Base-by-base conservation (phyloP, 1,284 basidiomycete species). In the Austroboletus novae-zelandiae region DNA sequence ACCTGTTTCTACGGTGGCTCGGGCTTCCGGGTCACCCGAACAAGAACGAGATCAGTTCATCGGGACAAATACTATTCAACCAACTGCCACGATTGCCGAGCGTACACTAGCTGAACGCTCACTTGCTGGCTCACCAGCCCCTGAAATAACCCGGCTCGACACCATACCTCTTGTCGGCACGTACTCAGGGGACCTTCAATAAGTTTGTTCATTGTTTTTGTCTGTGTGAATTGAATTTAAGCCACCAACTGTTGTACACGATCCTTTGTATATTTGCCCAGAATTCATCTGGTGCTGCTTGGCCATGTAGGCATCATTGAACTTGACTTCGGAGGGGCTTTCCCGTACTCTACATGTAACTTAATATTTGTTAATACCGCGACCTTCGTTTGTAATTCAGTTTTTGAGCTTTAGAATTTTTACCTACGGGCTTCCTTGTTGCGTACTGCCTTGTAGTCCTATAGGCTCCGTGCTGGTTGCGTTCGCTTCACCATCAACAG, bases 51-150 rank as follows among this genome's bases (percentile, higher is more conserved):
- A 74, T 17, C 65, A 64, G 2, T 52, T 57, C 20, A 47, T 60
- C 11, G 56, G 70, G 32, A 74, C 75, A 14, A 72, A 72, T 41
- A 77, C 75, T 10, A 60, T 75, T 17, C 63, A 72, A 5, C 75
- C 74, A n/a, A 74, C 74, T 34, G 75, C 75, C 20, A 80, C 79
- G 14, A 71, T 83, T 41, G 69, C 74, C 17, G 80, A 81, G 61
- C 64, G 64, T 27, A 80, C 78, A 13, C 64, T 81, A 29, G 69
- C 73, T 29, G 80, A 82, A 63, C 76, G 78, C 25, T 87, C 85
- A n/a, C 76, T 77, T 48, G 75, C 83, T 2, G 79, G 79, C 41
- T 80, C 83, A 9, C 84, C 83, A 15, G 57, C 39, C 11, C 57
- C 54, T 9, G 67, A 66, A 35, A 50, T 41, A 31, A 56, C 43